Evolutionary conservation across 2,329 filamentous ascomycete genomes (phyloP).

Genomic region (Ophiostoma sp.): DNA sequence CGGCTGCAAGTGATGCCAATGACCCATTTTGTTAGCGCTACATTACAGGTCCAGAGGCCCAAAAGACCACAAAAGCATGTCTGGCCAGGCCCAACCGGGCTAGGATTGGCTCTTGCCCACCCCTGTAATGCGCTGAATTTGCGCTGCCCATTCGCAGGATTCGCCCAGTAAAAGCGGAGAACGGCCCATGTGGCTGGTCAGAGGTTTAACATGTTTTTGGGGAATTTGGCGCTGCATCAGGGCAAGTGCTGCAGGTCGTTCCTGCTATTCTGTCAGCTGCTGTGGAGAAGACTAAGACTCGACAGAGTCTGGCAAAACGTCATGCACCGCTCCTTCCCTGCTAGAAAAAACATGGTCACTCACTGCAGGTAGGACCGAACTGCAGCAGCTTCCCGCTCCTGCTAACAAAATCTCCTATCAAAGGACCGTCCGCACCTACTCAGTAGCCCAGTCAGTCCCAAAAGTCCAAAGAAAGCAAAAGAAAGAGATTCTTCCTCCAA

Average conservation of each 20-base stretch:
- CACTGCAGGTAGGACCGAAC: slow-evolving; percentile 1
- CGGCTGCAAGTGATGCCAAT: not conserved
- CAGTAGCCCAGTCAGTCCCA: not conserved
- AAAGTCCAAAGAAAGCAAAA: not conserved
- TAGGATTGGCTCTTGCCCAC: not conserved
- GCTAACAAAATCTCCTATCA: not conserved
- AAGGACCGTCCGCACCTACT: slow-evolving; percentile 13
- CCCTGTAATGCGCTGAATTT: not conserved
- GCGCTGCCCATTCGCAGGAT: slow-evolving; percentile 2
- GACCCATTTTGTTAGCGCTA: slow-evolving; percentile 5
- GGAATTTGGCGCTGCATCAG: slow-evolving; percentile 14
- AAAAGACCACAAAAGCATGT: not conserved
- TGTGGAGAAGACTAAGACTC: not conserved
- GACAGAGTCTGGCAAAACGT: not conserved
- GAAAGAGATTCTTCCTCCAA: not conserved
- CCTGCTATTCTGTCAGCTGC: slow-evolving; percentile 18
- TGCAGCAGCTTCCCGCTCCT: slow-evolving; percentile 20
- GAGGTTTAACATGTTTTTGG: not conserved
- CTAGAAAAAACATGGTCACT: slow-evolving; percentile 9
- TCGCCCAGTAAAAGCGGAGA: slow-evolving; percentile 21
- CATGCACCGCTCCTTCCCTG: slow-evolving; percentile 23
- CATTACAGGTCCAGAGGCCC: not conserved
- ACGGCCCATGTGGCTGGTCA: slow-evolving; percentile 22
- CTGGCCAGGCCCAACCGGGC: not conserved
- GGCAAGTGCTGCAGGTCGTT: slow-evolving; percentile 13